Evolutionary conservation across 768 basidiomycete species (phyloP).

Genomic region (Phaffia australis): DNA sequence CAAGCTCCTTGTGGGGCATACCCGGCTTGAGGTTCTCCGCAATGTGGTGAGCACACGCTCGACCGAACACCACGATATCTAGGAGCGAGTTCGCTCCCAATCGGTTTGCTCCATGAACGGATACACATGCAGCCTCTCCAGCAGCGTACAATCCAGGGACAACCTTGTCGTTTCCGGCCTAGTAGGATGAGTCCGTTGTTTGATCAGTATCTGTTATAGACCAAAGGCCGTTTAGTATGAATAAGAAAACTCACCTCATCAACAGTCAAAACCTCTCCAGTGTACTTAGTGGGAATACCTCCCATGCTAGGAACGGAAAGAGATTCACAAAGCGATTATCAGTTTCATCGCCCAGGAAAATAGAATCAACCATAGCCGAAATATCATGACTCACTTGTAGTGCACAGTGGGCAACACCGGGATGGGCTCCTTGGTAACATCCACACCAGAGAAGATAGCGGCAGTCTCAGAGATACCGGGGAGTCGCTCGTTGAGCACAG

Average conservation of each 20-base stretch:
- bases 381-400: slow-evolving; percentile 65
- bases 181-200: background rate
- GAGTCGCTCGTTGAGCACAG: slow-evolving; percentile 87
- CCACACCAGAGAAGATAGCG: slow-evolving; percentile 95
- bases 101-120: slow-evolving; percentile 98
- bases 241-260: slow-evolving; percentile 46
- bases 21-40: slow-evolving; percentile 79
- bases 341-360: background rate
- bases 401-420: slow-evolving; percentile 97
- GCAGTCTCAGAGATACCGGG: slow-evolving; percentile 99
- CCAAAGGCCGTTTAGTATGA: background rate
- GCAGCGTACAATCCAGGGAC: slow-evolving; percentile 97
- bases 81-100: slow-evolving; percentile 97
- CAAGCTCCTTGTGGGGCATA: slow-evolving; percentile 77
- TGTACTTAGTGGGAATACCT: slow-evolving; percentile 97
- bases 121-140: slow-evolving; percentile 96
- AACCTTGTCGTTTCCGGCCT: slow-evolving; percentile 78
- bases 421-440: slow-evolving; percentile 99
- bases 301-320: slow-evolving; percentile 52
- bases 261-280: slow-evolving; percentile 85
- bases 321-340: background rate
- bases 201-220: background rate
- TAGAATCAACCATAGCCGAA: too few relatives aligned
- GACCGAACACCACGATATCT: slow-evolving; percentile 98
- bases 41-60: slow-evolving; percentile 98